A percentile compares a stretch with the other conserved stretches of the same genome.
These are phyloP conservation scores for Trifolium pratense DNA, from an alignment of 306 rosid genomes.

Conservation along the genomic window DNA sequence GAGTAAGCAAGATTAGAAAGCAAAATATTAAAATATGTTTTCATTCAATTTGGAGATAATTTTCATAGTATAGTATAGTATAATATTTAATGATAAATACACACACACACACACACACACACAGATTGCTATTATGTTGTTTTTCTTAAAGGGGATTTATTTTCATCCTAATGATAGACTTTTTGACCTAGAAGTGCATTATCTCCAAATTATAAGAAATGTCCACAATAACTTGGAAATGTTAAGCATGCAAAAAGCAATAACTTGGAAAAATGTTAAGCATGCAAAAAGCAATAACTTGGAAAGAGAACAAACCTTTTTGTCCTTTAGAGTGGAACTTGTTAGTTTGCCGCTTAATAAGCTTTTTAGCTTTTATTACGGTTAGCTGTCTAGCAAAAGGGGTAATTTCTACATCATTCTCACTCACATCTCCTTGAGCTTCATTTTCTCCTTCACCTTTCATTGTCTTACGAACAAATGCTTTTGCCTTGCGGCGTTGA, in stretches of 20 bases:
- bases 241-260: conserved; percentile 2
- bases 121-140: not conserved
- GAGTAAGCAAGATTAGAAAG: conserved; percentile 10
- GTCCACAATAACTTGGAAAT: conserved; percentile 11
- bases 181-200: not conserved
- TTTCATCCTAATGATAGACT: conserved; percentile 10
- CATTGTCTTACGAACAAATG: conserved; percentile 78
- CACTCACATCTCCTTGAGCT: conserved; percentile 73
- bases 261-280: not conserved
- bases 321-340: conserved; percentile 65
- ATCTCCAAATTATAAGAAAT: not conserved
- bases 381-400: conserved; percentile 93
- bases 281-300: not conserved
- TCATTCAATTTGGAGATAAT: not conserved
- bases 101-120: not conserved
- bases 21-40: conserved; percentile 14
- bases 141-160: conserved; percentile 7
- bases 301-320: conserved; percentile 63
- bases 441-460: conserved; percentile 84
- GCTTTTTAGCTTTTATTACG: conserved; percentile 76
- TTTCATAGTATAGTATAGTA: not conserved
- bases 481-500: conserved; percentile 93
- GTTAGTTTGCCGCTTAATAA: conserved; percentile 72
- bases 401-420: conserved; percentile 64
- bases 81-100: not conserved